Evolutionary conservation across 2,329 filamentous ascomycete genomes (phyloP).

Genomic region (Fonsecaea pedrosoi): DNA sequence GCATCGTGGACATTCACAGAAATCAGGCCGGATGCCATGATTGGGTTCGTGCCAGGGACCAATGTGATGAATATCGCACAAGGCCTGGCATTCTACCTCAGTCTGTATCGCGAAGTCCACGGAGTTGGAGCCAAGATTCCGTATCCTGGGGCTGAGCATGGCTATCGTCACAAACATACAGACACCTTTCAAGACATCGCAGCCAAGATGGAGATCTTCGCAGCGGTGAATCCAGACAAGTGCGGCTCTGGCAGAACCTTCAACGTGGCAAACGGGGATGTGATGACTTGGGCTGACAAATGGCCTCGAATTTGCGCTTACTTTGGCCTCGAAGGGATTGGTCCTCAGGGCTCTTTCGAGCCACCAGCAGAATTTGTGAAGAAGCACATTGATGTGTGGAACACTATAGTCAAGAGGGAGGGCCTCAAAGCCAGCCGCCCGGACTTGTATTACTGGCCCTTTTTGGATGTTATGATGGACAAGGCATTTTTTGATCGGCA

Average conservation of each 20-base stretch:
- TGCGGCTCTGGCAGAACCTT: slow-evolving; percentile 41
- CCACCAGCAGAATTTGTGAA: slow-evolving; percentile 36
- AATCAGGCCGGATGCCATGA: slow-evolving; percentile 45
- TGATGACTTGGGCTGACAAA: slow-evolving; percentile 40
- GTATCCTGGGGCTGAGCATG: slow-evolving; percentile 41
- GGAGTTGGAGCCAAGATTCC: slow-evolving; percentile 38
- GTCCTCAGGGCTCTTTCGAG: slow-evolving; percentile 30
- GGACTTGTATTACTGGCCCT: slow-evolving; percentile 36
- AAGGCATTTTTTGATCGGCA: slow-evolving; percentile 42
- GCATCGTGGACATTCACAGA: slow-evolving; percentile 48
- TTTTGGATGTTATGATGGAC: slow-evolving; percentile 36
- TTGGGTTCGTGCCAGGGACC: slow-evolving; percentile 44
- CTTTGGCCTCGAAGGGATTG: slow-evolving; percentile 44
- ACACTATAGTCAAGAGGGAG: slow-evolving; percentile 29
- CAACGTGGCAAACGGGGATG: slow-evolving; percentile 43
- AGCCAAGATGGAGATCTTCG: slow-evolving; percentile 43
- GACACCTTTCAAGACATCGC: slow-evolving; percentile 43
- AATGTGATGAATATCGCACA: slow-evolving; percentile 43
- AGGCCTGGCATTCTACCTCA: slow-evolving; percentile 44
- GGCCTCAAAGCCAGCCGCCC: slow-evolving; percentile 33
- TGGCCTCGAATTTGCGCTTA: slow-evolving; percentile 44
- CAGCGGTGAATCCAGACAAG: slow-evolving; percentile 40
- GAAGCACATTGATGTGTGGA: slow-evolving; percentile 33
- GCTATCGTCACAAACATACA: slow-evolving; percentile 39
- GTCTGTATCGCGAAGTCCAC: slow-evolving; percentile 42